Percentiles rank a stretch among this genome's conserved stretches.
Evolutionary conservation across 108 stramenopile genomes (phyloP).

Genomic region (Aurantiochytrium sp.): DNA sequence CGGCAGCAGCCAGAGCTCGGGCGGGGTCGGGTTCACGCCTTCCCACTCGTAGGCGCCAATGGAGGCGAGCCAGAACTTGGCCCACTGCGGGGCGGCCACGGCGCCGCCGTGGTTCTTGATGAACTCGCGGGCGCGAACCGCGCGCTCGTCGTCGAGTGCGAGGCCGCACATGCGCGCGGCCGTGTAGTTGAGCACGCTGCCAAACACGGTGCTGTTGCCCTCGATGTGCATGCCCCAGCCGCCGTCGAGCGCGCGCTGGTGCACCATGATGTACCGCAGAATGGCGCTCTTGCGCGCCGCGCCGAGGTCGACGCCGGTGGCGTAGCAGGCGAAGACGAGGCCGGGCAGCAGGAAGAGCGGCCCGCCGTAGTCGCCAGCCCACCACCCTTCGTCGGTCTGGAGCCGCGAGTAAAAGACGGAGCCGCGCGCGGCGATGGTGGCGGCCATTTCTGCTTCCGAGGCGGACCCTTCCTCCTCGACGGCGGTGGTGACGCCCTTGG

Average conservation of each 20-base stretch:
- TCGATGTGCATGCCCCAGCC: conserved; percentile 99
- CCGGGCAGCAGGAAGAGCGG: conserved; percentile 97
- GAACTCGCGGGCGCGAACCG: conserved; percentile 52
- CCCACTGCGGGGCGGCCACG: conserved; percentile 84
- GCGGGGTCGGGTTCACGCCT: conserved; percentile 83
- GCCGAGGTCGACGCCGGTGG: conserved; percentile 37
- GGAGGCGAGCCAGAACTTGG: conserved; percentile 92
- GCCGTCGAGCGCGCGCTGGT: conserved; percentile 88
- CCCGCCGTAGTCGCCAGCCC: conserved; percentile 95
- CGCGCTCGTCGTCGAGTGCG: conserved; percentile 37
- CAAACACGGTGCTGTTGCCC: conserved; percentile 95
- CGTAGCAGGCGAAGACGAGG: conserved; percentile 75
- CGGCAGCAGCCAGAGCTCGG: conserved; percentile 97
- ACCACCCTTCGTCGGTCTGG: conserved; percentile 82
- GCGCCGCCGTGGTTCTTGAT: conserved; percentile 83
- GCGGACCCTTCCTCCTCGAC: neutral
- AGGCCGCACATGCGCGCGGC: conserved; percentile 78
- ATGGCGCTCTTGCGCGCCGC: conserved; percentile 44
- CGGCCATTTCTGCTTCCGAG: neutral
- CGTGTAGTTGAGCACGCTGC: conserved; percentile 81
- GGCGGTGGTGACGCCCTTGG: neutral
- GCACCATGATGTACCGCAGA: conserved; percentile 74
- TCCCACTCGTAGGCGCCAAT: conserved; percentile 61
- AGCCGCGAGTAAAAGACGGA: conserved; percentile 44
- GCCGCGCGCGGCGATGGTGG: neutral